phyloP scores from a whole-genome alignment of 495 filamentous ascomycete genomes.

The Lindgomyces ingoldianus region DNA sequence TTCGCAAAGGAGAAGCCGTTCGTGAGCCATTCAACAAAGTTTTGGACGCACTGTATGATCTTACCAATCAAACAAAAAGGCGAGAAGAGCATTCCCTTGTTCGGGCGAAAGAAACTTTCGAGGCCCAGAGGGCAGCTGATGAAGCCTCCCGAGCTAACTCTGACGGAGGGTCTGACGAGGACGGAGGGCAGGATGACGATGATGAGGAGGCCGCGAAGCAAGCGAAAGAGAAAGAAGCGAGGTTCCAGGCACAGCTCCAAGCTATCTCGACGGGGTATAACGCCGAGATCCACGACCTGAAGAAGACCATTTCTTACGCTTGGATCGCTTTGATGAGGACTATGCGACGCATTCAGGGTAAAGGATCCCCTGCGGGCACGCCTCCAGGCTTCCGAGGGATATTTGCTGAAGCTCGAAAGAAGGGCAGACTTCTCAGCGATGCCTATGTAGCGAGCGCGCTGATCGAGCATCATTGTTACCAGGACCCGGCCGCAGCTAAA shows the following conservation, averaged over 20 bases:
- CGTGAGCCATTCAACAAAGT: conserved; percentile 80
- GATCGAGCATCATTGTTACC: conserved; percentile 93
- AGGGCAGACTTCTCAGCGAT: conserved; percentile 84
- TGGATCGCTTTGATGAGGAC: conserved; percentile 95
- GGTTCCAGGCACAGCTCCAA: conserved; percentile 58
- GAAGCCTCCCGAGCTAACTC: conserved; percentile 47
- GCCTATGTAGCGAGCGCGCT: conserved; percentile 90
- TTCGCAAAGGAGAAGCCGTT: conserved; percentile 69
- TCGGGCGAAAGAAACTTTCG: conserved; percentile 63
- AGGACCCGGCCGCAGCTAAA: conserved; percentile 83
- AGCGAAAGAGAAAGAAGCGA: conserved; percentile 39
- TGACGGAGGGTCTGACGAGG: conserved; percentile 30
- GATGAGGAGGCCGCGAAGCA: conserved; percentile 58
- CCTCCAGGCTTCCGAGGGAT: conserved; percentile 73
- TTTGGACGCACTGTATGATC: conserved; percentile 78
- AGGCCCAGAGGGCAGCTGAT: conserved; percentile 32
- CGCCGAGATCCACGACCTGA: conserved; percentile 70
- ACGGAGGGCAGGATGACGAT: conserved; percentile 58
- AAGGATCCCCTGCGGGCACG: conserved; percentile 65
- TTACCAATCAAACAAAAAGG: conserved; percentile 70
- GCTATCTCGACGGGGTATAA: conserved; percentile 69
- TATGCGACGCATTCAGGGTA: conserved; percentile 91
- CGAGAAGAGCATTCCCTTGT: conserved; percentile 71
- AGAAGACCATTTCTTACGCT: conserved; percentile 77
- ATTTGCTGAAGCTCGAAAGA: conserved; percentile 81